Evolutionary conservation across 345 rosid genomes (phyloP), one percentile per base, ranked within the genome.

Genomic region (Murraya paniculata): DNA sequence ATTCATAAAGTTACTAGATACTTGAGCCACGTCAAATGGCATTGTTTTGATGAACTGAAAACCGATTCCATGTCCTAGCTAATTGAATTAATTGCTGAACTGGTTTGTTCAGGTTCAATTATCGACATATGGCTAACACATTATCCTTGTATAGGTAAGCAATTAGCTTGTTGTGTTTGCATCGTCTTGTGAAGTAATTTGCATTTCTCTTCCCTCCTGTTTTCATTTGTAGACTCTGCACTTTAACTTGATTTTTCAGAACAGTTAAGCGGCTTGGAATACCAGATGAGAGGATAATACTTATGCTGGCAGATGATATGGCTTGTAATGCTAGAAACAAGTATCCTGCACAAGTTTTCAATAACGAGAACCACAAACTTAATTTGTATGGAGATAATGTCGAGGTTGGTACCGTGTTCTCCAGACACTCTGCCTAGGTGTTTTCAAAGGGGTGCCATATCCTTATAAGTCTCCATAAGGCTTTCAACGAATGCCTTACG

Each of bases 231-330:
- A 9, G 28, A n/a, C 33, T 9, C n/a, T 72, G 79, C 70, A 59
- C 4, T 35, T 73, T 62, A 33, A 31, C 68, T 64, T 82, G 81
- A 80, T 78, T 81, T 77, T 84, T 64, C 86, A 96, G 99, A 89
- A 96, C 98, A 67, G 99, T 96, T 78, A 94, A 96, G 86, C 84
- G 98, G 73, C 87, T 96, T 50, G 99, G 99, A 64, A 94, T 96
- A 74, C 97, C 98, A 25, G 98, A 96, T 79, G 99, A 96, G 83
- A 87, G 98, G 88, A 96, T 94, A 1, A 94, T 96, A 69, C 90
- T 94, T 14, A 94, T 96, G 98, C 89, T 96, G 81, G 98, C 99
- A 6, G 99, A 94, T 94, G 98, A 96, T 79, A 94, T 96, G 98
- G 99, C 98, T 36, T 96, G 98, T 82, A 96, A 96, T 86, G 83